Base-by-base conservation (phyloP, 805 yeast genomes). In the Metschnikowia cubensis region DNA sequence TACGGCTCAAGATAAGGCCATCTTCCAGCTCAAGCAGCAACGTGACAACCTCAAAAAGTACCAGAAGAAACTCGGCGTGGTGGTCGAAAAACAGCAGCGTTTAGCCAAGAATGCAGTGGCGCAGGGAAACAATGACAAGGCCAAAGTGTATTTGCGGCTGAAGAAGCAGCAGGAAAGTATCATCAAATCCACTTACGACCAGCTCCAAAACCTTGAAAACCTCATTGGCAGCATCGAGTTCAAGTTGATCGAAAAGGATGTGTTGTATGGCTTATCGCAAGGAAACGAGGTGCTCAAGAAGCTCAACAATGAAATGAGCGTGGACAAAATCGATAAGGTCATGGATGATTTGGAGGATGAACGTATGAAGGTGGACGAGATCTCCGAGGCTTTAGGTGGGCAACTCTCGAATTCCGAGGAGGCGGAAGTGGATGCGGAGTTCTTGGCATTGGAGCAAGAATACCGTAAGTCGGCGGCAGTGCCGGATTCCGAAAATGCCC, bases 301-400 rank as follows among this genome's bases (percentile, higher is more conserved):
- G 57, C 74, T 94, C 52, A 94, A 94, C 65, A 70, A 72, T 43
- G 97, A 92, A 59, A 80, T 91, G 80, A 82, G 81, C 34, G 62
- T 87, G 15, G 91, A 87, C 32, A 80, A 81, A 58, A 85, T 90
- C n/a, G 97, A 91, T 57, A 78, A 76, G 60, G 75, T 92, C 3
- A 70, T 92, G 79, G 97, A 91, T 64, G 91, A 88, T 46, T 78
- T 87, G 18, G 88, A 85, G 42, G 96, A 89, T 20, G 96, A 92
- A 44, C 74, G 84, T 14, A 75, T 84, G 25, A 85, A 87, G 60
- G 97, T 89, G 60, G 82, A 86, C 45, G 91, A 87, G 59, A 77
- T 87, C 5, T 78, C 82, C 53, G 81, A 79, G 34, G 64, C 79
- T 37, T 66, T 87, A 50, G 77, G 76, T 1, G 53, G 57, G 45